Base-by-base conservation (phyloP, 495 filamentous ascomycete species). In the Aspergillus heteromorphus region DNA sequence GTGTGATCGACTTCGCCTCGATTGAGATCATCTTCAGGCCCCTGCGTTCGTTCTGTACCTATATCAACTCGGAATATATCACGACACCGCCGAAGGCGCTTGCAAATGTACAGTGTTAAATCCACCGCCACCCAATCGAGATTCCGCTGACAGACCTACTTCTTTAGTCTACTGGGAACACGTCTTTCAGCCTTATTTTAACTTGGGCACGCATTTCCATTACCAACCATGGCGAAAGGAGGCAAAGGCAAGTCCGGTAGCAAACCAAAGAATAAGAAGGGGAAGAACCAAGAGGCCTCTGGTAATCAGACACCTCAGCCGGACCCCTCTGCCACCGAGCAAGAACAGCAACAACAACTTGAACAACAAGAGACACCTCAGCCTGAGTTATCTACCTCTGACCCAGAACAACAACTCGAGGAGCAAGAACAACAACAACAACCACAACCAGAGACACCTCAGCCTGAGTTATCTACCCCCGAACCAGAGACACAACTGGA, bases 221-320 rank as follows among this genome's bases (percentile, higher is more conserved):
- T 71, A 65, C 56, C 21, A 62, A 60, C 23, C 58, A 66, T 64
- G 62, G 61, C 55, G 62, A 72, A 71, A 55, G 59, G 51, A 55
- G 59, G 51, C 49, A 76, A 73, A 40, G 64, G 59, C 60, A 73
- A 72, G 59, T 56, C 62, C 42, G 59, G 52, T 45, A 56, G 54
- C 38, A 73, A 71, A 56, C 61, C 66, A 62, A 73, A 73, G 63
- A 65, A 67, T 68, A 76, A 74, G 59, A 74, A 73, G 65, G 57
- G 49, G 29, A 72, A 73, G 65, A 62, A 50, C 49, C 69, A 71
- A 52, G 73, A 72, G 41, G 48, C 40, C 40, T 54, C 63, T 58
- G 68, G 71, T 49, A 58, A 49, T 49, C 67, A 70, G 45, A 63
- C 70, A 52, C 60, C 62, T 57, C 55, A 53, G 55, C 56, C 59